Evolutionary conservation across 2,329 filamentous ascomycete species (phyloP).

Genomic region (Amylocarpus encephaloides): DNA sequence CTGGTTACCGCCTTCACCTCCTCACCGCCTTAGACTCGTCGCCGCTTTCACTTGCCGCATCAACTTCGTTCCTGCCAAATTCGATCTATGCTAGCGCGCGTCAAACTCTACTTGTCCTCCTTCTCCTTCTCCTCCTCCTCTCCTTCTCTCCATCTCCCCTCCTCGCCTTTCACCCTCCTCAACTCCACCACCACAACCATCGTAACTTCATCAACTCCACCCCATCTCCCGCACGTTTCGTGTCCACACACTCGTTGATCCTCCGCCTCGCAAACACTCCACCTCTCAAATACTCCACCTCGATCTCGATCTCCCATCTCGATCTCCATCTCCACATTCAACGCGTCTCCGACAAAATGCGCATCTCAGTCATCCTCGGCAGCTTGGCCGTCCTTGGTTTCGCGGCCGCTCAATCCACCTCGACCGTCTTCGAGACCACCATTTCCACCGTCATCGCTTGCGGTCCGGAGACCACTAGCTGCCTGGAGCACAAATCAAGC

Average conservation of each 20-base stretch:
- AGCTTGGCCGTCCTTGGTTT: background rate
- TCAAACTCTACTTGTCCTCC: no score
- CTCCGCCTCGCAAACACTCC: background rate
- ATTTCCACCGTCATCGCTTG: slow-evolving; percentile 1
- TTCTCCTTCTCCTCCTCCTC: no score
- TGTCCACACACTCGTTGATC: background rate
- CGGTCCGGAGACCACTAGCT: background rate
- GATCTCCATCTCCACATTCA: background rate
- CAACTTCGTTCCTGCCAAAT: no score
- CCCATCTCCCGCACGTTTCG: background rate
- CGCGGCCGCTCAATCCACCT: background rate
- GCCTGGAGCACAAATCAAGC: background rate
- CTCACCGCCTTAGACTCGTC: no score
- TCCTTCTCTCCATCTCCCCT: no score
- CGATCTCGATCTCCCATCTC: no score
- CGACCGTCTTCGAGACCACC: background rate
- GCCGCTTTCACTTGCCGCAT: no score
- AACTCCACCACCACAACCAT: no score
- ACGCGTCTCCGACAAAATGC: background rate
- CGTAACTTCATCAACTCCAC: no score
- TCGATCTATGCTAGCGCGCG: no score
- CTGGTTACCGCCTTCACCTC: no score
- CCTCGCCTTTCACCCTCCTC: no score
- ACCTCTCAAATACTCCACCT: background rate
- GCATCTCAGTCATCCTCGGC: background rate